phyloP scores from a whole-genome alignment of 73 alveolate species.

The Symbiodinium natans region DNA sequence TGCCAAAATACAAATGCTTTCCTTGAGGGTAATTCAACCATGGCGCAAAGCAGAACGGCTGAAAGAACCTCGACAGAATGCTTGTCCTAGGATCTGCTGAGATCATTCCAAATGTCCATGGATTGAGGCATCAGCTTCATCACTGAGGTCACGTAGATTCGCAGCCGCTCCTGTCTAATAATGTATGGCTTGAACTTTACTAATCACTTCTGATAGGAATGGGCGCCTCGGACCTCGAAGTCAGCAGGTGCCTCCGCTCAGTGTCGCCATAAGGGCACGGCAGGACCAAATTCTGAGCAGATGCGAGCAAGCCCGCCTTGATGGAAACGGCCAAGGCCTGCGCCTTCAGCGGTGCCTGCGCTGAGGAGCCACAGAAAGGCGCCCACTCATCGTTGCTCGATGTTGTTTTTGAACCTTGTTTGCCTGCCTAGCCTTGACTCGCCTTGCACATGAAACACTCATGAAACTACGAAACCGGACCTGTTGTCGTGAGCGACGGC shows the following conservation, averaged over 20 bases:
- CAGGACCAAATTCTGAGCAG: too few relatives aligned
- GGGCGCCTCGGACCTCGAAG: background rate
- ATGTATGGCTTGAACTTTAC: background rate
- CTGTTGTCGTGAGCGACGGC: conserved; percentile 4
- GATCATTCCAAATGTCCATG: too few relatives aligned
- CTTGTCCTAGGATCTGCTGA: background rate
- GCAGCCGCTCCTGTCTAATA: background rate
- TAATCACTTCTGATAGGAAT: background rate
- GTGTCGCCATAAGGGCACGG: too few relatives aligned
- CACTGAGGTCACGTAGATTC: background rate
- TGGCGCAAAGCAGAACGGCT: background rate
- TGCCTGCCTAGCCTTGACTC: background rate
- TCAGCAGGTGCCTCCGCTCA: background rate
- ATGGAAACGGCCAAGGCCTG: background rate
- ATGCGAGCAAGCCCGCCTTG: too few relatives aligned
- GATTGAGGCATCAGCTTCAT: background rate
- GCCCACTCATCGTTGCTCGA: too few relatives aligned
- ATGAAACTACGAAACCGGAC: too few relatives aligned
- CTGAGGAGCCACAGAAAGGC: background rate
- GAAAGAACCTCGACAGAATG: background rate
- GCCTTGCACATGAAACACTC: too few relatives aligned
- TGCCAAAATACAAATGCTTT: too few relatives aligned
- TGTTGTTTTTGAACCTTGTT: too few relatives aligned
- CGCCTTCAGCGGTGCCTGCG: background rate
- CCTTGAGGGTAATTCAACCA: too few relatives aligned